Base-by-base conservation (phyloP, 768 basidiomycete genomes). In the Pulveroboletus sp. region DNA sequence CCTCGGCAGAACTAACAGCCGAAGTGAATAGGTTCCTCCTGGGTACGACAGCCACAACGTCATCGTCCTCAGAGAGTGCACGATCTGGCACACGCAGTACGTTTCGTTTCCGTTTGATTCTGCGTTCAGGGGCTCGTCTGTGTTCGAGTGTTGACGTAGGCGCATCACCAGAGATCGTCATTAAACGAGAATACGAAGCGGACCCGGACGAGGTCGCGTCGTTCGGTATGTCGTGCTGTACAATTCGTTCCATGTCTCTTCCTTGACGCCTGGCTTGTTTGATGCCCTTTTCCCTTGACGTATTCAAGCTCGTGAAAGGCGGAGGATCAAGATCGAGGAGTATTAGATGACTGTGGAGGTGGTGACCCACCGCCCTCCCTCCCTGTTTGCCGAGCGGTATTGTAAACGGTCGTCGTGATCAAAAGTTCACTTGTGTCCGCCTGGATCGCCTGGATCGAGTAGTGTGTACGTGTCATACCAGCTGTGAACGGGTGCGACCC, bases 281-380 rank as follows among this genome's bases (percentile, higher is more conserved):
- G 17, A 36, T 26, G n/a, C 2, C 14, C 31, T 27, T 12, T 12
- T 28, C 21, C 21, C 17, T 26, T 24, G 12, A 51, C 17, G 27
- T 27, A 14, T 10, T 1, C 0, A 11, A n/a, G 15, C 8, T 56
- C 62, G 43, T 15, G 33, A 39, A 26, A 38, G 40, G 14, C 63
- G 58, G 39, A 57, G 36, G 10, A 43, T 62, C 39, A 62, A 62
- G 46, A 37, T 52, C 10, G 55, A 63, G 27, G 50, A 62, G 21
- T 36, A 53, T 78, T 80, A 51, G 27, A 5, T 28, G 5, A 28
- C 27, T 28, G 8, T 28, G 6, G 3, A 28, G 27, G 27, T 28
- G 27, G 27, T 28, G 8, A 6, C 27, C 5, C 8, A 8, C 8
- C 8, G 8, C 27, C 27, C 27, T 21, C 27, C 8, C 8, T 8